Percentiles rank a stretch among this genome's conserved stretches.
Conservation (phyloP, 352 stramenopile genomes). For the Salisapilia sapeloensis region DNA sequence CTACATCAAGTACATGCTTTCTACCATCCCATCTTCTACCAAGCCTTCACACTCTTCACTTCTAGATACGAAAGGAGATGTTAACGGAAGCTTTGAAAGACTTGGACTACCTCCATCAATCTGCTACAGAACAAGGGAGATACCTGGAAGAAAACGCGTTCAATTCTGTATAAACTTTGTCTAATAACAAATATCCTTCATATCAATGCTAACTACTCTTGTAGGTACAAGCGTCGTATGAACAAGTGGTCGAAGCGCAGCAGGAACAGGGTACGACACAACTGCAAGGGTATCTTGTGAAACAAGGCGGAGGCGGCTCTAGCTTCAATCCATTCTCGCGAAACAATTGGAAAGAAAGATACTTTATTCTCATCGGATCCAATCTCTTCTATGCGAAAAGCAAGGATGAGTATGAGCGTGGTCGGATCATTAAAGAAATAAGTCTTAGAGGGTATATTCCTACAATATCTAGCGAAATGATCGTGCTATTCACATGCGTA, state of each 20-base stretch:
- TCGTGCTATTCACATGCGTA: too few relatives aligned
- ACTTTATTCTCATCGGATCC: slow-evolving; percentile 61
- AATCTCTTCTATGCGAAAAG: slow-evolving; percentile 71
- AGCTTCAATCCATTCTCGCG: slow-evolving; percentile 55
- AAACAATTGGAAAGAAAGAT: slow-evolving; percentile 82
- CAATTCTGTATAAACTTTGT: slow-evolving; percentile 21
- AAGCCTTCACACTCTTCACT: not conserved
- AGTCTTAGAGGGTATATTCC: slow-evolving; percentile 40
- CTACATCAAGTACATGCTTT: slow-evolving; percentile 27
- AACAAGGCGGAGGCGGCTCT: slow-evolving; percentile 65
- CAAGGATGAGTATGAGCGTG: slow-evolving; percentile 78
- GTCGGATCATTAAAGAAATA: slow-evolving; percentile 75
- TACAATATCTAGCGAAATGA: not conserved
- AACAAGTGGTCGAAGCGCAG: slow-evolving; percentile 64
- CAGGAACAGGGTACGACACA: slow-evolving; percentile 44
- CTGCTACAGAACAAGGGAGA: slow-evolving; percentile 47
- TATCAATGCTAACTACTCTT: not conserved
- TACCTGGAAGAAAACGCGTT: slow-evolving; percentile 65
- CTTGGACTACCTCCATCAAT: slow-evolving; percentile 39
- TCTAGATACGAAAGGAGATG: slow-evolving; percentile 53
- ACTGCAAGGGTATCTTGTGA: slow-evolving; percentile 75
- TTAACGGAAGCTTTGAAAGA: slow-evolving; percentile 49
- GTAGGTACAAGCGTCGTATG: slow-evolving; percentile 50
- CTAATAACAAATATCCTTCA: not conserved
- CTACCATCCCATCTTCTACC: not conserved